These are phyloP conservation scores for Hortiboletus campestris DNA, from an alignment of 768 basidiomycete species.

Conservation along the genomic window DNA sequence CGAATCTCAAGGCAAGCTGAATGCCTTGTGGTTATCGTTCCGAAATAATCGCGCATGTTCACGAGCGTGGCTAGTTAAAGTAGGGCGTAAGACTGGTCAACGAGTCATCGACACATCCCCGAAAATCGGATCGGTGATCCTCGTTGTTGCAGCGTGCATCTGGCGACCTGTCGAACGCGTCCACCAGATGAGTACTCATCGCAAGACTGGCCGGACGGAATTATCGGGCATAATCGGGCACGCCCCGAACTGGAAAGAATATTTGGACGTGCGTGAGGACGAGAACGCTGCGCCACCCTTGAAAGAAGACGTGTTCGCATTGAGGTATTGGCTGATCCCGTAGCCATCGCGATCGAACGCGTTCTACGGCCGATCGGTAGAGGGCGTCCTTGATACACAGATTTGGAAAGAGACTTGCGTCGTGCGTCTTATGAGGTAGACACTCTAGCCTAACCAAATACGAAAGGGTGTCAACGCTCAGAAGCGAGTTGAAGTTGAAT, in stretches of 20 bases:
- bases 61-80: no score
- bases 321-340: slow-evolving; percentile 10
- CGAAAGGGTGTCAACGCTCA: slow-evolving; percentile 2
- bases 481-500: slow-evolving; percentile 5
- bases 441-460: no score
- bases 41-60: no score
- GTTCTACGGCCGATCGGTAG: neutral
- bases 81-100: neutral
- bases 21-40: no score
- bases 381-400: neutral
- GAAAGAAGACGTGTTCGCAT: neutral
- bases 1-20: no score
- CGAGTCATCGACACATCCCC: neutral
- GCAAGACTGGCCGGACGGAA: neutral
- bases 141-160: slow-evolving; percentile 17
- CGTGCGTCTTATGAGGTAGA: neutral
- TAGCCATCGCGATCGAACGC: slow-evolving; percentile 12
- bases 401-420: slow-evolving; percentile 12
- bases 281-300: neutral
- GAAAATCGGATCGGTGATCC: slow-evolving; percentile 11
- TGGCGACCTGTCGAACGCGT: neutral
- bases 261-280: neutral
- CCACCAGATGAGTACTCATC: neutral
- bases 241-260: neutral
- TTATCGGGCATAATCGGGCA: neutral